Evolutionary conservation across 2,329 filamentous ascomycete genomes (phyloP), one percentile per base, ranked within the genome.

Genomic region (Alternaria rosae): DNA sequence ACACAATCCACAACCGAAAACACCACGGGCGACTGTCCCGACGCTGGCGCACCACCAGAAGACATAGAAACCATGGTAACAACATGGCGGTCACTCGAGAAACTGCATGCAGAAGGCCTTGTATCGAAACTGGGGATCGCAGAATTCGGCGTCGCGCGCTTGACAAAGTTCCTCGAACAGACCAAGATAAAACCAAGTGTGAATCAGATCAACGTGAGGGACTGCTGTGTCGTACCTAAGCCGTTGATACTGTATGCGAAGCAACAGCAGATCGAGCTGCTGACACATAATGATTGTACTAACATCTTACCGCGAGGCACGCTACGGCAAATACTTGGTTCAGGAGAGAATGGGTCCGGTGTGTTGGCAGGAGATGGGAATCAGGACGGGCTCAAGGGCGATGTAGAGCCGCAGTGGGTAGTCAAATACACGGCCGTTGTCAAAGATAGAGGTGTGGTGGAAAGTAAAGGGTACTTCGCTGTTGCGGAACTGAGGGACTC

Each of bases 381-480:
- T 72, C 82, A 79, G 17, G 79, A 82, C 10, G 91, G 91, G 0
- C 82, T 97, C 59, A 85, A 86, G 69, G 94, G 93, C 5, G 89
- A 97, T 67, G 86, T 98, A 51, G 87, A 88, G 61, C 94, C 95
- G 26, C 89, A 94, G 77, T 99, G 95, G 94, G 95, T 98, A 26
- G 91, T 94, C 69, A 97, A 98, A 78, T 99, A 99, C 78, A 97
- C 94, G 38, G 95, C 95, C 1, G 94, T 98, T 61, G 92, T 98
- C 42, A 91, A 92, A 78, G 91, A 98, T 77, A 86, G 95, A 56
- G 95, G 95, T 13, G 95, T 99, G 9, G 94, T 99, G 68, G 95
- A 99, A 84, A 97, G 95, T 77, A 99, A 98, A 84, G 95, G 95
- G 8, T 98, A 97, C 80, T 97, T 97, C 83, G 94, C 94, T 1